phyloP scores from a whole-genome alignment of 495 filamentous ascomycete species.

The Aspergillus homomorphus region DNA sequence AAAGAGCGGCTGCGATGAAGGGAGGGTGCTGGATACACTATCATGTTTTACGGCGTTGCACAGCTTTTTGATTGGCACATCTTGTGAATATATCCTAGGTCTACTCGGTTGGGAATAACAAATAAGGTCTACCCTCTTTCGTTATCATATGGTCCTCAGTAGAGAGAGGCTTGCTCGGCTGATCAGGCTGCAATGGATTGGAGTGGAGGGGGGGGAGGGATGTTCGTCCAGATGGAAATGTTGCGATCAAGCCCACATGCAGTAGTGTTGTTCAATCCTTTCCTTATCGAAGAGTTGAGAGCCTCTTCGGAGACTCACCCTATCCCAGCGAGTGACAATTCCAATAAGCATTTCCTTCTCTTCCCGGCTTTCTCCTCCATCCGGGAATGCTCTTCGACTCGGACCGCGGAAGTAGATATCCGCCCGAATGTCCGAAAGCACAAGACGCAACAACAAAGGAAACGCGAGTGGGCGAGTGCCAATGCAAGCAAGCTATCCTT shows the following conservation, averaged over 20 bases:
- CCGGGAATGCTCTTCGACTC: background rate
- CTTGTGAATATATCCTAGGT: background rate
- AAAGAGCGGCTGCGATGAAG: constrained; percentile 4
- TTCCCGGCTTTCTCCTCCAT: background rate
- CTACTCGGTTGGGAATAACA: background rate
- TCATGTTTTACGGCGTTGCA: constrained; percentile 1
- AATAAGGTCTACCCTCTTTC: background rate
- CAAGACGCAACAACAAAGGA: background rate
- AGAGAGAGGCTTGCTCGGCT: background rate
- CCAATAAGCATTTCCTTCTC: too few species aligned
- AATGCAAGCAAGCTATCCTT: background rate
- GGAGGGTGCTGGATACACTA: constrained; percentile 12
- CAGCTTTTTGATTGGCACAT: constrained; percentile 1
- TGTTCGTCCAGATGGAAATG: background rate
- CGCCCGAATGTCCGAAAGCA: background rate
- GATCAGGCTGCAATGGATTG: background rate
- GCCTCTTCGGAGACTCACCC: too few species aligned
- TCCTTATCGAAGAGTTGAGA: background rate
- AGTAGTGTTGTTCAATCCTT: background rate
- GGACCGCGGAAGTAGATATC: background rate
- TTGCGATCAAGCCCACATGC: background rate
- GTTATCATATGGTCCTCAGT: background rate
- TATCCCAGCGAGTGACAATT: too few species aligned
- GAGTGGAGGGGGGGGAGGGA: background rate
- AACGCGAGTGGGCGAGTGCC: background rate